Evolutionary conservation across 78 protist species (phyloP).

Genomic region (Guillardia theta): DNA sequence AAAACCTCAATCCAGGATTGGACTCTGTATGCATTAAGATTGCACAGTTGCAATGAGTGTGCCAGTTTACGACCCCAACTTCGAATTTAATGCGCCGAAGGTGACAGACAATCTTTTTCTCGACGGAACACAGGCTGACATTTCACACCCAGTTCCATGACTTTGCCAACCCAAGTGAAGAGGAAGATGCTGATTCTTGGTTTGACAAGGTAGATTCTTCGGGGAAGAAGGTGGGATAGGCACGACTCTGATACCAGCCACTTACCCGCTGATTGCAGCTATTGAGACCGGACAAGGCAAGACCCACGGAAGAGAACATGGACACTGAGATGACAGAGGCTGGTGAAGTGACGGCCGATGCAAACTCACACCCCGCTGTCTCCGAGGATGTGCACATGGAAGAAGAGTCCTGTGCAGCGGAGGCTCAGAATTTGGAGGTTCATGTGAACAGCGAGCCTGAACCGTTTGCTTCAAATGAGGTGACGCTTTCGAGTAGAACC

Average conservation of each 20-base stretch:
- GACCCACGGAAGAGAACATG: neutral
- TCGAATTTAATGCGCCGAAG: neutral
- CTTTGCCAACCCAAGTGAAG: neutral
- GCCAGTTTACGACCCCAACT: neutral
- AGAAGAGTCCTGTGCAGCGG: neutral
- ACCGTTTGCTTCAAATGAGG: no score
- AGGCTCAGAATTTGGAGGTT: no score
- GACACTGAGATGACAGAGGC: neutral
- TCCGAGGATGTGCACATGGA: neutral
- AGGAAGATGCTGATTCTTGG: neutral
- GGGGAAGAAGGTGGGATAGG: no score
- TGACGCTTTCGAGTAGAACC: no score
- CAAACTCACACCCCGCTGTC: neutral
- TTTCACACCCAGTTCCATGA: neutral
- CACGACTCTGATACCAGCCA: no score
- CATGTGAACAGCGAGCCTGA: no score
- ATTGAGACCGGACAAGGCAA: neutral
- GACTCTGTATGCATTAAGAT: neutral
- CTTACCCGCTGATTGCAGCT: no score
- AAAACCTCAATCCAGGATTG: no score
- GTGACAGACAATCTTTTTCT: neutral
- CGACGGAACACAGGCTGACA: neutral
- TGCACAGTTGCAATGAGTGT: neutral
- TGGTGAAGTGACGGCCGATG: neutral
- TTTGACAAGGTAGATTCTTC: neutral